Conservation (phyloP, 2,329 filamentous ascomycete genomes). For the Amauroascus niger region DNA sequence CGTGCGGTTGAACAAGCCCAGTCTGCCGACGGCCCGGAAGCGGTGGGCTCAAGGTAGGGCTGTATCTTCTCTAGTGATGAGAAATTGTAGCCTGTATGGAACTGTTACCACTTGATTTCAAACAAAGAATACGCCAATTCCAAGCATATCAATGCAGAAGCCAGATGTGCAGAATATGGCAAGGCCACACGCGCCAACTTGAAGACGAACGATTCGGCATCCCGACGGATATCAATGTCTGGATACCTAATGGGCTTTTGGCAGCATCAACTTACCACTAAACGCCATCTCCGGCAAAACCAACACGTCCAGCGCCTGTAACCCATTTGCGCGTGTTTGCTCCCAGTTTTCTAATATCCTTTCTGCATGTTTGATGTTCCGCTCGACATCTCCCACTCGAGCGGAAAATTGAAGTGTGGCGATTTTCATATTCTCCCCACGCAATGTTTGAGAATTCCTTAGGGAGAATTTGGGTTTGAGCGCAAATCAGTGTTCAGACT, state of each 20-base stretch:
- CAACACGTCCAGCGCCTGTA: slow-evolving; percentile 43
- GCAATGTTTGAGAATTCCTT: background rate
- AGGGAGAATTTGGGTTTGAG: no score
- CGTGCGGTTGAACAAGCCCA: slow-evolving; percentile 51
- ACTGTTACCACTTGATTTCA: background rate
- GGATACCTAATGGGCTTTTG: no score
- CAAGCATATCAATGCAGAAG: no score
- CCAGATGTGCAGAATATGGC: no score
- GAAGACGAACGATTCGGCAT: no score
- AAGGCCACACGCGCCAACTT: no score
- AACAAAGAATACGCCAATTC: no score
- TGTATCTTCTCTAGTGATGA: slow-evolving; percentile 47
- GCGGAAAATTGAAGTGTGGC: slow-evolving; percentile 41
- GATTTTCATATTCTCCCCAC: slow-evolving; percentile 33
- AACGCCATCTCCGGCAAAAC: slow-evolving; percentile 55
- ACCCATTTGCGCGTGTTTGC: slow-evolving; percentile 13
- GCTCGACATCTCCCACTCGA: slow-evolving; percentile 35
- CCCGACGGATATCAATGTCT: no score
- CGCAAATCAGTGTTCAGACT: no score
- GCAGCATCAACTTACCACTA: slow-evolving; percentile 39
- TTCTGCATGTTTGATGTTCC: slow-evolving; percentile 39
- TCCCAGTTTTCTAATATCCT: slow-evolving; percentile 33
- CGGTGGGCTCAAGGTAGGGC: slow-evolving; percentile 51
- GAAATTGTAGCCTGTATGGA: slow-evolving; percentile 52
- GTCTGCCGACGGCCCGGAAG: slow-evolving; percentile 44